Base-by-base conservation (phyloP, 2,329 filamentous ascomycete species). In the Exophiala spinifera region DNA sequence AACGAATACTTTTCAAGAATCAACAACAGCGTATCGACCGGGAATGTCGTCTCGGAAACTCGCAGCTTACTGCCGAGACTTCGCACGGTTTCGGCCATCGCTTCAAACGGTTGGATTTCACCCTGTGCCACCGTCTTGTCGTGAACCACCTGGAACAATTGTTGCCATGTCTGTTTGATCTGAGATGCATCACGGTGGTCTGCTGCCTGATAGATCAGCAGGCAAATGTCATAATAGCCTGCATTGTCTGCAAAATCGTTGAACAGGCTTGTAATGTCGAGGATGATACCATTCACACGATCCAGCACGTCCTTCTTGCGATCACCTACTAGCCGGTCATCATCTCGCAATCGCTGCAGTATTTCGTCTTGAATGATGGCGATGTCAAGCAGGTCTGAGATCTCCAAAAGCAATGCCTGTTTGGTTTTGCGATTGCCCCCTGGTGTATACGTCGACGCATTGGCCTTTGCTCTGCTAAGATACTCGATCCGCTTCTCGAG, bases 311-410 rank as follows among this genome's bases (percentile, higher is more conserved):
- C 81, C 1, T 75, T 72, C 65, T 82, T 83, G 40, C 83, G 82
- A 46, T 86, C 82, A 0, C 77, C 72, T 11, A 78, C 74, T 34
- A 96, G 80, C 40, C 94, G 83, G 1, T 76, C 69, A 61, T 99
- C 94, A 8, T 80, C 79, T 66, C 80, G 83, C 49, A 99, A 75
- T 43, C 89, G 82, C 67, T 91, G 87, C 20, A 97, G 72, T 39
- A 97, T 73, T 64, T 99, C 94, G 67, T 96, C 89, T 70, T 99
- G 94, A 49, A 99, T 94, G 66, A 94, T 92, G 13, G 91, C 92
- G 46, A 97, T 84, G 64, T 99, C 94, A 8, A 99, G 83, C 42
- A 95, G 78, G 62, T 94, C 91, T 2, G 85, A 85, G 20, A 96
- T 88, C 59, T 90, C 85, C 64, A 95, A 89, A 53, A 92, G 82